phyloP scores from a whole-genome alignment of 495 filamentous ascomycete species.

The Neurospora sp. region DNA sequence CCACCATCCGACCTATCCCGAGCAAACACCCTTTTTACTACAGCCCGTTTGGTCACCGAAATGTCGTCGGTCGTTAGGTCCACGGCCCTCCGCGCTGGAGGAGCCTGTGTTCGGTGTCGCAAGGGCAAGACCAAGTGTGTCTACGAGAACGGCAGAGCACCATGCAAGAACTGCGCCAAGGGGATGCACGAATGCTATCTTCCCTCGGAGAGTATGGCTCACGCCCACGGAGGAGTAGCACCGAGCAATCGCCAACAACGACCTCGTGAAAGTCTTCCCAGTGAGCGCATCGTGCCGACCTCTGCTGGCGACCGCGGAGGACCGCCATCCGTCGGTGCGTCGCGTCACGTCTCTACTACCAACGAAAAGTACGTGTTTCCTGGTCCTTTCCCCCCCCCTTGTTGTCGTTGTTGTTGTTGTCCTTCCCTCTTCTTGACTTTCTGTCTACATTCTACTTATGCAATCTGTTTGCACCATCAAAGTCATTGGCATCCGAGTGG shows the following conservation, averaged over 20 bases:
- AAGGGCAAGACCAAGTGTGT: slow-evolving; percentile 47
- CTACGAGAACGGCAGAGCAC: slow-evolving; percentile 41
- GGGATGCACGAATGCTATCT: slow-evolving; percentile 45
- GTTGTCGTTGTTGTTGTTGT: neutral
- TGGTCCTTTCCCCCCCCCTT: neutral
- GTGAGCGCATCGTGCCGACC: slow-evolving; percentile 32
- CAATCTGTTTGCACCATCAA: slow-evolving; percentile 6
- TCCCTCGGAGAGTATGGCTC: slow-evolving; percentile 40
- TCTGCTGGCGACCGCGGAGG: slow-evolving; percentile 33
- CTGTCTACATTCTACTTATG: slow-evolving; percentile 1
- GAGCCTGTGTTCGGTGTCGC: slow-evolving; percentile 44
- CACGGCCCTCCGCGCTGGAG: slow-evolving; percentile 42
- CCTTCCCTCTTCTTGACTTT: slow-evolving; percentile 1
- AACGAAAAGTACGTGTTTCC: slow-evolving; percentile 36
- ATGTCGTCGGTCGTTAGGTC: slow-evolving; percentile 39
- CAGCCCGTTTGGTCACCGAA: neutral
- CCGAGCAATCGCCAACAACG: slow-evolving; percentile 24
- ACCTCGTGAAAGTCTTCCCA: slow-evolving; percentile 35
- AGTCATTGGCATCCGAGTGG: neutral
- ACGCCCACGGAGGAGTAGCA: slow-evolving; percentile 35
- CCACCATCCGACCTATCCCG: neutral
- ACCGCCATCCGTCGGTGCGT: slow-evolving; percentile 28
- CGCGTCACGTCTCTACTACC: slow-evolving; percentile 33
- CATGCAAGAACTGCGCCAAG: slow-evolving; percentile 45
- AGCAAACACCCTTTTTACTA: neutral